phyloP scores from a whole-genome alignment of 2,329 filamentous ascomycete genomes.

The Botrytis paeoniae region DNA sequence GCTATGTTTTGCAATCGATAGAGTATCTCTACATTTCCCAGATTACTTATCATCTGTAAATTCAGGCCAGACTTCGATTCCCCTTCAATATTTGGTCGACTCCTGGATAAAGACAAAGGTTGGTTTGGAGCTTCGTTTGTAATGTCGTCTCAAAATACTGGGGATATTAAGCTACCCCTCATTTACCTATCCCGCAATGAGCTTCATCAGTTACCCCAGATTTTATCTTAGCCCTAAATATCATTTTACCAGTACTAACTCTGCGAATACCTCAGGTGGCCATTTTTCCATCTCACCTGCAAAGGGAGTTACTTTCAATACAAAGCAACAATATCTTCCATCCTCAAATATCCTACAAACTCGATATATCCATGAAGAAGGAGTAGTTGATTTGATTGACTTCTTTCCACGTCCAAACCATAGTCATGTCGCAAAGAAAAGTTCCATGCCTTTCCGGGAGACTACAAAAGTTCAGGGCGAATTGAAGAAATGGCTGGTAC shows the following conservation, averaged over 20 bases:
- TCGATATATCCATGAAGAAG: slow-evolving; percentile 72
- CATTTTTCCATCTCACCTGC: slow-evolving; percentile 66
- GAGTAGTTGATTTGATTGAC: slow-evolving; percentile 69
- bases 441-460: slow-evolving; percentile 53
- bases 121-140: background rate
- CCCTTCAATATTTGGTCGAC: slow-evolving; percentile 69
- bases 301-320: slow-evolving; percentile 54
- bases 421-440: slow-evolving; percentile 49
- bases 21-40: background rate
- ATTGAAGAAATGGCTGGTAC: slow-evolving; percentile 68
- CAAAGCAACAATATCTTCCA: slow-evolving; percentile 74
- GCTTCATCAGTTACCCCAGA: background rate
- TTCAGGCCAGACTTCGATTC: slow-evolving; percentile 74
- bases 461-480: slow-evolving; percentile 54
- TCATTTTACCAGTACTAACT: slow-evolving; percentile 9
- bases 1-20: slow-evolving; percentile 25
- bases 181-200: background rate
- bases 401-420: slow-evolving; percentile 71
- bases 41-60: slow-evolving; percentile 13
- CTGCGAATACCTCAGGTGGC: slow-evolving; percentile 47
- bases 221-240: background rate
- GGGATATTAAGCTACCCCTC: background rate
- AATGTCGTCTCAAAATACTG: background rate
- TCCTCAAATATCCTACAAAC: slow-evolving; percentile 74
- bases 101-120: slow-evolving; percentile 66